A percentile compares a stretch with the other conserved stretches of the same genome.
These are phyloP conservation scores for Entoloma clypeatum DNA, from an alignment of 1,284 basidiomycete species.

Conservation along the genomic window DNA sequence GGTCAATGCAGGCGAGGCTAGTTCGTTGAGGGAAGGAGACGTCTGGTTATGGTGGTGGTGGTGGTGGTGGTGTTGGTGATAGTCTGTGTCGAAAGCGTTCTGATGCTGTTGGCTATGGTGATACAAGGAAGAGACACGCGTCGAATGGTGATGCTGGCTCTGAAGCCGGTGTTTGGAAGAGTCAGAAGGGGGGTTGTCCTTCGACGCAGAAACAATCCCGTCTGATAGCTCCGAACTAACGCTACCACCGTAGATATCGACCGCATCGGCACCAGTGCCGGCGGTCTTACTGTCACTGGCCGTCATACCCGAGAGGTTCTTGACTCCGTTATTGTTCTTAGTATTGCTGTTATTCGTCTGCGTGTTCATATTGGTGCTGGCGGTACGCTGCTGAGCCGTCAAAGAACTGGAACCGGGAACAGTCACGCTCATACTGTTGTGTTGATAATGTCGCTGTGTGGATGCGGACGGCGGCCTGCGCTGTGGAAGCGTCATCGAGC, in stretches of 20 bases:
- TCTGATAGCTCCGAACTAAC: too few relatives aligned
- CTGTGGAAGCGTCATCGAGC: constrained; percentile 37
- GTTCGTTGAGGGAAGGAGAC: background rate
- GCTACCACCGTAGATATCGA: background rate
- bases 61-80: background rate
- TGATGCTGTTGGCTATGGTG: constrained; percentile 6
- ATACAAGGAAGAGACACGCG: too few relatives aligned
- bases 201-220: constrained; percentile 7
- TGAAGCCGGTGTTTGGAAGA: constrained; percentile 7
- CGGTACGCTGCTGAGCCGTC: constrained; percentile 2
- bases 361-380: constrained; percentile 6
- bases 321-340: constrained; percentile 6
- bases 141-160: constrained; percentile 4
- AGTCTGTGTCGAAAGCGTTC: constrained; percentile 11
- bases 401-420: background rate
- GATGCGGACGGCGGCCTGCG: constrained; percentile 27
- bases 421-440: constrained; percentile 41
- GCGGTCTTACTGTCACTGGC: constrained; percentile 1
- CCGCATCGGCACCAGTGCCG: constrained; percentile 4
- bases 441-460: constrained; percentile 37
- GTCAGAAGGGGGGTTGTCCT: constrained; percentile 11
- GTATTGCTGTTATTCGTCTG: constrained; percentile 3
- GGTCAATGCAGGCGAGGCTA: constrained; percentile 4
- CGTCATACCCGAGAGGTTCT: constrained; percentile 3
- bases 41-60: constrained; percentile 4